These are phyloP conservation scores for Mycotypha africana DNA, from an alignment of 371 early-diverging fungal species.

Conservation along the genomic window DNA sequence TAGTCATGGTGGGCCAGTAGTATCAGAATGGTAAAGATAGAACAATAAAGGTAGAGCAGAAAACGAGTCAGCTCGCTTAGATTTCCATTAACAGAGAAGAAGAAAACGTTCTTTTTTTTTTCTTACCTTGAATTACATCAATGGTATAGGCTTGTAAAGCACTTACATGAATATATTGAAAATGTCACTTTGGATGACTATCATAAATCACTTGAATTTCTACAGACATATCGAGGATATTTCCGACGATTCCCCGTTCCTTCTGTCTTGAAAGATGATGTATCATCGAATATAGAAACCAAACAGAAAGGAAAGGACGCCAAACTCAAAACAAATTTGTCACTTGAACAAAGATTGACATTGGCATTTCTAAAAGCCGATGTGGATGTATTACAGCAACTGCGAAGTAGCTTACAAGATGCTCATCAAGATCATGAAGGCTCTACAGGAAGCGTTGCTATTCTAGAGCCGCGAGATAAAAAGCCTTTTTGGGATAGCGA, in stretches of 20 bases:
- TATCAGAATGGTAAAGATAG: conserved; percentile 37
- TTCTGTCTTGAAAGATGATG: conserved; percentile 11
- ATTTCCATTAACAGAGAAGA: too few species aligned
- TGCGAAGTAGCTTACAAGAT: conserved; percentile 11
- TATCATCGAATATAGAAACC: too few species aligned
- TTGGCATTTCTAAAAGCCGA: conserved; percentile 54
- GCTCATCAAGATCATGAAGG: conserved; percentile 40
- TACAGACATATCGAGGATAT: conserved; percentile 40
- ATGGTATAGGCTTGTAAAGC: conserved; percentile 29
- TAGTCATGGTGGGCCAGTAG: conserved; percentile 42
- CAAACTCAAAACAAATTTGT: conserved; percentile 15
- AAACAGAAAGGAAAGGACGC: conserved; percentile 10
- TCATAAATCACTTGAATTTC: conserved; percentile 19
- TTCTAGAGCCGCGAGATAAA: conserved; percentile 50
- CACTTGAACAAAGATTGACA: conserved; percentile 53
- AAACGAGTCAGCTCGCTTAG: too few species aligned
- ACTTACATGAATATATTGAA: conserved; percentile 43
- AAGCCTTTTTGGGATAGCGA: conserved; percentile 57
- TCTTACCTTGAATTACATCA: too few species aligned
- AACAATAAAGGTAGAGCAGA: not conserved
- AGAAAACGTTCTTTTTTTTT: too few species aligned
- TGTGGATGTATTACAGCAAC: conserved; percentile 19
- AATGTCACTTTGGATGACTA: conserved; percentile 28
- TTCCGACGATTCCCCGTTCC: conserved; percentile 38
- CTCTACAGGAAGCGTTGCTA: conserved; percentile 57